Conservation (phyloP, 2,329 filamentous ascomycete genomes). For the Ramichloridium luteum region DNA sequence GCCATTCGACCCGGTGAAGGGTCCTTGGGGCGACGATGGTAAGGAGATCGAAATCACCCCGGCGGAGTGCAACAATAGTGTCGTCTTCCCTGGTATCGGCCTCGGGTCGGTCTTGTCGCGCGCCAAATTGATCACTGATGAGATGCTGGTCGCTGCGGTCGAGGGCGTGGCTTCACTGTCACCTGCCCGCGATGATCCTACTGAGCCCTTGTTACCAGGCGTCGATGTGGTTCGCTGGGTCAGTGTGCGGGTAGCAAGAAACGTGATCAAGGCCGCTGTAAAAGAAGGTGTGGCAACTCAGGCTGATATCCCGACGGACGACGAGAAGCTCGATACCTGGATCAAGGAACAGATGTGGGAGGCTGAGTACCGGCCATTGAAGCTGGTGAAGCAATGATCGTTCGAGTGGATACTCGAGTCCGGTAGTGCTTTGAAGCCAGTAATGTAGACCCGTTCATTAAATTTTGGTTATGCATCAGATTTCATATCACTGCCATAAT, state of each 20-base stretch:
- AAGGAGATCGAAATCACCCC: conserved; percentile 40
- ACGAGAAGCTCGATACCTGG: conserved; percentile 54
- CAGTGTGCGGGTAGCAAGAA: conserved; percentile 63
- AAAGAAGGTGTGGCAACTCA: conserved; percentile 56
- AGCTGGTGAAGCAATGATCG: conserved; percentile 34
- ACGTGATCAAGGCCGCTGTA: conserved; percentile 60
- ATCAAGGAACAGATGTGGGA: conserved; percentile 72
- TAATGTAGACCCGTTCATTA: too few species aligned
- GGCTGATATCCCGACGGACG: conserved; percentile 47
- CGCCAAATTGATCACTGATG: conserved; percentile 54
- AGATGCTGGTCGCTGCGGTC: conserved; percentile 71
- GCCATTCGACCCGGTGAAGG: conserved; percentile 62
- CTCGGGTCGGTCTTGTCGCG: conserved; percentile 65
- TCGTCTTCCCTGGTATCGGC: conserved; percentile 75
- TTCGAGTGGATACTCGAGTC: too few species aligned
- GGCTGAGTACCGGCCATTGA: conserved; percentile 53
- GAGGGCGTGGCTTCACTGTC: conserved; percentile 59
- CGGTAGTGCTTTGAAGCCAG: too few species aligned
- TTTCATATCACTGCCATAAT: too few species aligned
- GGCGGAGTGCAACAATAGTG: conserved; percentile 82
- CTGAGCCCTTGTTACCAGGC: conserved; percentile 60
- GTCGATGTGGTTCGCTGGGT: conserved; percentile 62
- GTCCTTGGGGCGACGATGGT: conserved; percentile 32
- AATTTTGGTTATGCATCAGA: too few species aligned
- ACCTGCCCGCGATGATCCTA: conserved; percentile 54